A percentile compares a stretch with the other conserved stretches of the same genome.
Evolutionary conservation across 768 basidiomycete species (phyloP).

Genomic region (Kwoniella dejecticola): DNA sequence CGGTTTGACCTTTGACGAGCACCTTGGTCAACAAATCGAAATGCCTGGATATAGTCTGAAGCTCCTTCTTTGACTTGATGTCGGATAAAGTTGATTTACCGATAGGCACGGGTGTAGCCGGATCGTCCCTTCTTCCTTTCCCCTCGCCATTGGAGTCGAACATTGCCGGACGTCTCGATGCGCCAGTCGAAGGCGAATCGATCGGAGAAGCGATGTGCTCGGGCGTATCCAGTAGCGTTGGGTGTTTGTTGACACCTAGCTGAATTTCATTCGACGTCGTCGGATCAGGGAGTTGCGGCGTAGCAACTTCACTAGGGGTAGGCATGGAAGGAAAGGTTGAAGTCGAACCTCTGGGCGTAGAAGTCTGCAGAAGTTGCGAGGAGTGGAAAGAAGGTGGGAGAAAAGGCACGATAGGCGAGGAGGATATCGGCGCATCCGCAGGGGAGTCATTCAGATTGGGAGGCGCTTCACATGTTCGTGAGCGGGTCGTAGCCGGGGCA

Average conservation of each 20-base stretch:
- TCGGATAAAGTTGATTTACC: conserved; percentile 23
- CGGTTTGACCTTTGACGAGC: conserved; percentile 6
- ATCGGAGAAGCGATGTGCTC: conserved; percentile 31
- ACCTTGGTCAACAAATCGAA: conserved; percentile 36
- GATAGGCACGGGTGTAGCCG: conserved; percentile 37
- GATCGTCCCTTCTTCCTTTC: conserved; percentile 26
- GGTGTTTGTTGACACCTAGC: no score
- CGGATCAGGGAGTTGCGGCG: conserved; percentile 13
- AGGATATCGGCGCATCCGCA: neutral
- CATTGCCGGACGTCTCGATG: neutral
- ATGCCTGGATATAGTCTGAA: conserved; percentile 29
- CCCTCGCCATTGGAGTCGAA: conserved; percentile 16
- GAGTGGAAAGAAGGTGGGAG: conserved; percentile 20
- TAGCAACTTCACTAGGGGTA: conserved; percentile 12
- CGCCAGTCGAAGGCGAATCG: conserved; percentile 26
- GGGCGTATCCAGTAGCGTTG: conserved; percentile 12
- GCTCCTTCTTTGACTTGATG: conserved; percentile 29
- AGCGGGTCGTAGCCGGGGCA: no score
- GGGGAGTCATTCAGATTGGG: no score
- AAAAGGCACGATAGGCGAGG: neutral
- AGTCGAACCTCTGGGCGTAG: conserved; percentile 14
- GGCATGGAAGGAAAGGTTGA: conserved; percentile 19
- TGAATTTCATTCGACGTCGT: neutral
- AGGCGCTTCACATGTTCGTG: no score
- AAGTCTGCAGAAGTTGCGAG: conserved; percentile 17